Evolutionary conservation across 2,329 filamentous ascomycete species (phyloP), one percentile per base, ranked within the genome.

Genomic region (Aspergillus sp.): DNA sequence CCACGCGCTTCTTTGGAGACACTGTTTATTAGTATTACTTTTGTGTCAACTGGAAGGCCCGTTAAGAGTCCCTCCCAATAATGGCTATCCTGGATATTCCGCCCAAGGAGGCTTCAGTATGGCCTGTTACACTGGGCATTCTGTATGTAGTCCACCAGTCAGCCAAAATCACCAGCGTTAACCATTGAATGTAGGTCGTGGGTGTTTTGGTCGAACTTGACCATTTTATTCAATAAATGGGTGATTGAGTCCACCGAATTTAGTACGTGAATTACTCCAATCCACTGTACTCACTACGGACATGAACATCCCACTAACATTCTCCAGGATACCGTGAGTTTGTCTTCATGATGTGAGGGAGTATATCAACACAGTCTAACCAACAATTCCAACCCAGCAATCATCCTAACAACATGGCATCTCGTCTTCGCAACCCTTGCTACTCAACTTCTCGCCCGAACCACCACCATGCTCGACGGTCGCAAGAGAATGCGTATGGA

Each of bases 181-280:
- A 27, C 17, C 49, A 21, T 39, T 7, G 53, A 6, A 10, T 47
- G 5, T 27, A 67, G 65, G 15, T 62, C 64, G 11, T 68, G 66
- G 66, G 59, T 66, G 8, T 62, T 64, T 55, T 65, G 63, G 59
- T 68, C 66, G 6, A 68, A 65, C 32, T 38, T 62, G 15, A 68
- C 66, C 74, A 97, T 97, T 76, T 84, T 97, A 59, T 97, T 96
- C 87, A 97, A 98, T 87, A 98, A 98, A 86, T 96, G 90, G 88
- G 91, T 98, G 71, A 84, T 97, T 62, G 88, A 92, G 71, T 92
- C 88, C 17, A 84, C 89, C 60, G 84, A 90, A 63, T 96, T 96
- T 81, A 85, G 88, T 91, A 84, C 81, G 88, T 69, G 27, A 32
- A 17, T 32, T 44, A 21, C 17, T 32, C 15, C 25, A 52, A 21